phyloP scores from a whole-genome alignment of 805 yeast genomes.

The Cyberlindnera bimundalis region DNA sequence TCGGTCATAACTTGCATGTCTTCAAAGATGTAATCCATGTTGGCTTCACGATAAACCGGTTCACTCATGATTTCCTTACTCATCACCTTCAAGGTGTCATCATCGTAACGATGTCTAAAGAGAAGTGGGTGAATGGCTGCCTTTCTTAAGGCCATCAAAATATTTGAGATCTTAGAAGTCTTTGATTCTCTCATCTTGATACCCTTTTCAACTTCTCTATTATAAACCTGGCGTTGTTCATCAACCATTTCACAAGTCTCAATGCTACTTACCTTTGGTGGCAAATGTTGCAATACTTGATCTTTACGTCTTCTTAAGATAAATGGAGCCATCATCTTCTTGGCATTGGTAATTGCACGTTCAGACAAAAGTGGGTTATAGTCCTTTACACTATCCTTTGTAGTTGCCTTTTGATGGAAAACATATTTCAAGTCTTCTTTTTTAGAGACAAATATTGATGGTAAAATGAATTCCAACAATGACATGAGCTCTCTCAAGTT shows the following conservation, averaged over 20 bases:
- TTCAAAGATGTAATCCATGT: conserved; percentile 71
- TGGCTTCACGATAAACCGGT: conserved; percentile 72
- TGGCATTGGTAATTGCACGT: conserved; percentile 90
- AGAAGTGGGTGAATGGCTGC: conserved; percentile 91
- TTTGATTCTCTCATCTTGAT: conserved; percentile 29
- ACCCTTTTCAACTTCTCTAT: conserved; percentile 47
- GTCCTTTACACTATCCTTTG: conserved; percentile 45
- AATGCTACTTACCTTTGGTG: conserved; percentile 64
- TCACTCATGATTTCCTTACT: conserved; percentile 75
- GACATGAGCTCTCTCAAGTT: conserved; percentile 89
- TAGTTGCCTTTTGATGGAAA: conserved; percentile 83
- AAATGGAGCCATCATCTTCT: conserved; percentile 98
- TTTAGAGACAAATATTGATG: conserved; percentile 73
- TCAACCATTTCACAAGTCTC: conserved; percentile 61
- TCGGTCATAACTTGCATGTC: conserved; percentile 97
- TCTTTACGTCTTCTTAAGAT: conserved; percentile 87
- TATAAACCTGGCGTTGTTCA: conserved; percentile 56
- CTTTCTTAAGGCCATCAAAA: conserved; percentile 85
- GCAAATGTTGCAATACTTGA: conserved; percentile 88
- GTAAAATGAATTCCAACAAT: conserved; percentile 85
- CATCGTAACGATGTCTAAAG: conserved; percentile 64
- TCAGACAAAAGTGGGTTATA: conserved; percentile 82
- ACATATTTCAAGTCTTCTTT: conserved; percentile 77
- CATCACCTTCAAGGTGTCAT: conserved; percentile 59
- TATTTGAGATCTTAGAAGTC: conserved; percentile 50